Conservation (phyloP, 75 land plant species). For the Larix kaempferi region DNA sequence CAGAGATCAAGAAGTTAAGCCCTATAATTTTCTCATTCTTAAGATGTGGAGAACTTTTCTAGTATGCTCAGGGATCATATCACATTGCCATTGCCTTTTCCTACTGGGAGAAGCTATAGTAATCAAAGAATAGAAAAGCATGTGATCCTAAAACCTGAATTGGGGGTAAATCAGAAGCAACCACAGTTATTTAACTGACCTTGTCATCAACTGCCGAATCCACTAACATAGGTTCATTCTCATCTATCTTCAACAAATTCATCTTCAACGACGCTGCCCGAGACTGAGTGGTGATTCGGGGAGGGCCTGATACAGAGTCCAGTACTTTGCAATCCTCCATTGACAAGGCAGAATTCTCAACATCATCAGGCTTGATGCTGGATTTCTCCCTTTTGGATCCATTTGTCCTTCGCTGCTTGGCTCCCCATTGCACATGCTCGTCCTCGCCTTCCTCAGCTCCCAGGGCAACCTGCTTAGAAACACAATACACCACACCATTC, state of each 20-base stretch:
- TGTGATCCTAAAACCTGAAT: too few relatives aligned
- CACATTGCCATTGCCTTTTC: too few relatives aligned
- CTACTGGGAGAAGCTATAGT: too few relatives aligned
- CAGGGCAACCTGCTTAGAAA: conserved; percentile 1
- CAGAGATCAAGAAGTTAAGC: too few relatives aligned
- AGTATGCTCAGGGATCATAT: too few relatives aligned
- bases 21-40: too few relatives aligned
- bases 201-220: not conserved
- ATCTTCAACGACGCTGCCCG: not conserved
- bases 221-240: not conserved
- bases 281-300: not conserved
- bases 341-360: not conserved
- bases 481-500: not conserved
- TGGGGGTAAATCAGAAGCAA: not conserved
- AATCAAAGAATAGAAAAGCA: too few relatives aligned
- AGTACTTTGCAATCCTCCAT: not conserved
- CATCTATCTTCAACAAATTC: not conserved
- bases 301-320: not conserved
- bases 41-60: too few relatives aligned
- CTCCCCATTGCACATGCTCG: conserved; percentile 26
- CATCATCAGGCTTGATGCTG: too few relatives aligned
- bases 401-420: conserved; percentile 23
- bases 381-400: conserved; percentile 5
- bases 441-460: not conserved
- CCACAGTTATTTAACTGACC: not conserved